Base-by-base conservation (phyloP, 768 basidiomycete genomes). In the Thelephora ganbajun region DNA sequence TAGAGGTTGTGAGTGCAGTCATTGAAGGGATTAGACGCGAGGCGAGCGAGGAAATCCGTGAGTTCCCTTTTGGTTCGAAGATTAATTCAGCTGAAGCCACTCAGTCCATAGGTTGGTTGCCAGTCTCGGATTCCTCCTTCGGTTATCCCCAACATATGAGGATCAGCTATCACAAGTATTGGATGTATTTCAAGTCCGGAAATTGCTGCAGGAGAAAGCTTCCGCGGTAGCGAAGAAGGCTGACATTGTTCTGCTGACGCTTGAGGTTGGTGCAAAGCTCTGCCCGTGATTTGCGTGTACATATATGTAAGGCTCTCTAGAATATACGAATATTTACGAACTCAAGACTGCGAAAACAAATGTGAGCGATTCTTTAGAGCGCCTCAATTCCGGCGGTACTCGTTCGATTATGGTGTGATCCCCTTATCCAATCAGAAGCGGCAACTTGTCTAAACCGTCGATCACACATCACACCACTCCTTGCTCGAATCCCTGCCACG, bases 71-170 rank as follows among this genome's bases (percentile, higher is more conserved):
- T 12, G 37, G 30, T 45, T 20, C 26, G 14, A 36, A 44, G 36
- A 5, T 35, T 16, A 45, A 48, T 20, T 44, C 41, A 49, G 33
- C 49, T n/a, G 18, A 33, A 46, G 14, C 11, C 9, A 36, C 7
- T 48, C 26, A 86, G 88, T 92, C 1, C 86, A 96, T 60, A 84
- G 91, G 11, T 64, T 96, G 36, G 70, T 76, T 0, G 90, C 87
- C 2, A 80, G 83, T 5, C 65, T 97, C 33, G 91, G 78, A 0
- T 74, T 88, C 56, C 62, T 90, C 33, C 52, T 94, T 35, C 80
- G 83, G 12, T 62, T 87, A 26, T 86, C 88, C 3, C 88, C 92
- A 0, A 73, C 69, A 23, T 78, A 74, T 53, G 76, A 75, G 34
- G 60, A 63, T 0, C 71, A 78, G 53, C 54, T 85, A 11, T 53